phyloP scores from a whole-genome alignment of 2,329 filamentous ascomycete genomes.

The Calonectria pteridis region DNA sequence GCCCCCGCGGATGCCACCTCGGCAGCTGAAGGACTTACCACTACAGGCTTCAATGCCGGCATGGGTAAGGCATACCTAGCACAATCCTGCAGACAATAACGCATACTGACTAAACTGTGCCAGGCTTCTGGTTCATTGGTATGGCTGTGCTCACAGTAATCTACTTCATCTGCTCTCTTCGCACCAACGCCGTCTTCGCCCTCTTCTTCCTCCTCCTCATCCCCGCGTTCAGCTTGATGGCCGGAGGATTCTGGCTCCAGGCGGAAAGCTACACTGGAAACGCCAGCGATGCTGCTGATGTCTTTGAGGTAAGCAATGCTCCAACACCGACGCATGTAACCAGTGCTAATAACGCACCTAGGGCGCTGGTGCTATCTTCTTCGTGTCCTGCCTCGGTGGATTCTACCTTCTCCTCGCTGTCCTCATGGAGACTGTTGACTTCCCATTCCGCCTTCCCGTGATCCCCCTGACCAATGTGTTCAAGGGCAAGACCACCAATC shows the following conservation, averaged over 20 bases:
- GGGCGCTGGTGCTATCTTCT: background rate
- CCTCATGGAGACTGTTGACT: background rate
- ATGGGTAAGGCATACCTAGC: background rate
- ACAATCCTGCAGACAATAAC: background rate
- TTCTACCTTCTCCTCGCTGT: background rate
- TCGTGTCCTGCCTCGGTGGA: background rate
- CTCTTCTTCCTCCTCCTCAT: slow-evolving; percentile 3
- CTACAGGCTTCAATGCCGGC: background rate
- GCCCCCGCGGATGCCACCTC: background rate
- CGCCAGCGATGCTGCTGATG: background rate
- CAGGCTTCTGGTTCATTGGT: background rate
- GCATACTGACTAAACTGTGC: background rate
- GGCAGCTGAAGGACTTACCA: background rate
- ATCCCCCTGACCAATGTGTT: background rate
- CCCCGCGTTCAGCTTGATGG: background rate
- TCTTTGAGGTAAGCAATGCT: background rate
- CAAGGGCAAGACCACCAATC: background rate
- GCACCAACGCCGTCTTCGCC: background rate
- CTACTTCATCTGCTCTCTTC: slow-evolving; percentile 4
- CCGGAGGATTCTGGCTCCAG: background rate
- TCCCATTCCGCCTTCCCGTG: background rate
- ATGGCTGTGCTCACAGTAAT: background rate
- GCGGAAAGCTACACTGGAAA: background rate
- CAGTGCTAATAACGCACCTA: background rate
- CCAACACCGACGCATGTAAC: background rate